Percentiles rank a stretch among this genome's conserved stretches.
Conservation (phyloP, 768 basidiomycete genomes). For the Favolaschia claudopus region DNA sequence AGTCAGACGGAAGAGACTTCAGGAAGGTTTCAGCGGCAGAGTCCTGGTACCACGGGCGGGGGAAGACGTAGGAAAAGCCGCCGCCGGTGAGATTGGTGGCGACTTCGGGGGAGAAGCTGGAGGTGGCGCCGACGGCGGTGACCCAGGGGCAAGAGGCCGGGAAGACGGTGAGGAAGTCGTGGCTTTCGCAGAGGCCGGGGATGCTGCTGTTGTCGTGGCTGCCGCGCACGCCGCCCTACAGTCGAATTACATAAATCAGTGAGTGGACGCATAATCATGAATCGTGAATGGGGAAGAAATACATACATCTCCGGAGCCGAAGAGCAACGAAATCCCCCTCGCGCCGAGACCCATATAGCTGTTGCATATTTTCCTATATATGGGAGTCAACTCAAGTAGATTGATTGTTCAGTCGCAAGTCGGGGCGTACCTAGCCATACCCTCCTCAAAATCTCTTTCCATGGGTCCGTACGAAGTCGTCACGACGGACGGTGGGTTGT, state of each 20-base stretch:
- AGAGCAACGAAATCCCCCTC: constrained; percentile 38
- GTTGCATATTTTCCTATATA: too few relatives aligned
- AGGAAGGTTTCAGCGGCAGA: constrained; percentile 36
- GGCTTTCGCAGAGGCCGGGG: constrained; percentile 21
- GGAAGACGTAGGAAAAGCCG: constrained; percentile 49
- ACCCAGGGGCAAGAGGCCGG: constrained; percentile 8
- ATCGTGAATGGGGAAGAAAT: background rate
- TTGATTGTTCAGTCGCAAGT: constrained; percentile 49
- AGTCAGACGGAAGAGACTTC: constrained; percentile 10
- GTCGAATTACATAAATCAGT: too few relatives aligned
- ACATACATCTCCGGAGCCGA: background rate
- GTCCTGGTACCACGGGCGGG: constrained; percentile 41
- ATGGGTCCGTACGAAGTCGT: background rate
- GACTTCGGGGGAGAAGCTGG: constrained; percentile 2
- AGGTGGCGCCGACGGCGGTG: constrained; percentile 3
- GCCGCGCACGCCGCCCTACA: constrained; percentile 1
- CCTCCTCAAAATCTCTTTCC: background rate
- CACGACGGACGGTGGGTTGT: background rate
- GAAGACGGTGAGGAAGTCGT: constrained; percentile 37
- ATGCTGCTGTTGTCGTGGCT: constrained; percentile 19
- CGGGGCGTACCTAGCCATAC: too few relatives aligned
- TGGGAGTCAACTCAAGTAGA: too few relatives aligned
- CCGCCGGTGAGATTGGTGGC: constrained; percentile 35
- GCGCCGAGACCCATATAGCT: too few relatives aligned
- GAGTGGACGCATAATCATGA: background rate